These are phyloP conservation scores for Fagopyrum homotropicum DNA, from an alignment of 148 eudicot species.

Conservation along the genomic window DNA sequence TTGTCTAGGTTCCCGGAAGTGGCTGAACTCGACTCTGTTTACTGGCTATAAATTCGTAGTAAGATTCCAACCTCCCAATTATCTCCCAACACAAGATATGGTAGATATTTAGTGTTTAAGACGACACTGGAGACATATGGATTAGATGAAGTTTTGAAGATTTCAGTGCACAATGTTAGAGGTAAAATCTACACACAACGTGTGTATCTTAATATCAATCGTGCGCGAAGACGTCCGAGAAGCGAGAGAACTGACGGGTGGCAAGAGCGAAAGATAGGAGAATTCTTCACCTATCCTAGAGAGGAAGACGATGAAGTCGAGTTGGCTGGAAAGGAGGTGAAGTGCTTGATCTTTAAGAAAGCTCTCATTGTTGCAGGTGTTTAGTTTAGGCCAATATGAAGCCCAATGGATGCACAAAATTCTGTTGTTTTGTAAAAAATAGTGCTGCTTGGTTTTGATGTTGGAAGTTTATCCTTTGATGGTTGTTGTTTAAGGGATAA, in stretches of 20 bases:
- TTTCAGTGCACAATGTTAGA: background rate
- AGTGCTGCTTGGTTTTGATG: no score
- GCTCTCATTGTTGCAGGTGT: background rate
- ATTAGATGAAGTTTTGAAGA: background rate
- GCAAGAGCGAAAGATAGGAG: background rate
- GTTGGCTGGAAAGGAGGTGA: background rate
- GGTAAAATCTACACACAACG: background rate
- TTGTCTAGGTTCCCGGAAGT: constrained; percentile 27
- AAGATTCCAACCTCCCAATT: constrained; percentile 19
- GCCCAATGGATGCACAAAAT: no score
- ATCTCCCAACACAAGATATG: constrained; percentile 24
- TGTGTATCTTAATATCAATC: background rate
- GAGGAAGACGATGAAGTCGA: background rate
- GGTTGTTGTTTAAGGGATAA: no score
- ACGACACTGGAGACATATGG: constrained; percentile 1
- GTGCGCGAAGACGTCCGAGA: no score
- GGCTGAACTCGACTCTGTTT: constrained; percentile 29
- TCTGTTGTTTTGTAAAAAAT: no score
- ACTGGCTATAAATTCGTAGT: constrained; percentile 35
- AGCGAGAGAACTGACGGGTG: background rate
- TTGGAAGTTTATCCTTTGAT: no score
- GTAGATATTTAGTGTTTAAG: constrained; percentile 35
- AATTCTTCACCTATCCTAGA: background rate
- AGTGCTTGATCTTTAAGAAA: background rate
- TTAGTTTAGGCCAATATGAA: background rate